A percentile compares a stretch with the other conserved stretches of the same genome.
Evolutionary conservation across 257 asterid species (phyloP).

Genomic region (Solanum pinnatisectum): DNA sequence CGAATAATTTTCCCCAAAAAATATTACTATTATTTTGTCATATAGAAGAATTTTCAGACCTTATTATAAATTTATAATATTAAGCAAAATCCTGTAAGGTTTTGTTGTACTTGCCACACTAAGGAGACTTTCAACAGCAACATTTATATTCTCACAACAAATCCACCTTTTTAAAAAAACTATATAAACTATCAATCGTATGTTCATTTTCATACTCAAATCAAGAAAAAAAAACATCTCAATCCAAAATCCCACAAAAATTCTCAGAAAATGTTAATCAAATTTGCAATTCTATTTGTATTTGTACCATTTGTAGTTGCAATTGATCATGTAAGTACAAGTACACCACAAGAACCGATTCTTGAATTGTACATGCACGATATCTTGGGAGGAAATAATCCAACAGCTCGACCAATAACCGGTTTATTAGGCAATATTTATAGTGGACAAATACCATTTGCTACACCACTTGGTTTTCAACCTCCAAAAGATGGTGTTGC

Average conservation of each 20-base stretch:
- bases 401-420: conserved; percentile 78
- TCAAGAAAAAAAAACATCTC: not conserved
- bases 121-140: conserved; percentile 6
- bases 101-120: conserved; percentile 36
- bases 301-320: conserved; percentile 11
- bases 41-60: not conserved
- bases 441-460: conserved; percentile 92
- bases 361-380: conserved; percentile 85
- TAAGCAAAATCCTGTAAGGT: conserved; percentile 6
- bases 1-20: not conserved
- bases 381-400: conserved; percentile 81
- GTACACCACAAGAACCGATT: conserved; percentile 16
- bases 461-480: conserved; percentile 66
- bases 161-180: not conserved
- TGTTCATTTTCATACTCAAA: conserved; percentile 1
- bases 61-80: not conserved
- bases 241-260: not conserved
- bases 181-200: not conserved
- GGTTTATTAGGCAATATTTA: conserved; percentile 77
- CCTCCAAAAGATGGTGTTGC: conserved; percentile 52
- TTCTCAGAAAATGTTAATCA: conserved; percentile 35
- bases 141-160: conserved; percentile 4
- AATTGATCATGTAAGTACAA: conserved; percentile 11
- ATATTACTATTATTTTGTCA: not conserved
- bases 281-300: conserved; percentile 15